phyloP scores from a whole-genome alignment of 169 alveolate genomes.

The Plasmodium malariae region DNA sequence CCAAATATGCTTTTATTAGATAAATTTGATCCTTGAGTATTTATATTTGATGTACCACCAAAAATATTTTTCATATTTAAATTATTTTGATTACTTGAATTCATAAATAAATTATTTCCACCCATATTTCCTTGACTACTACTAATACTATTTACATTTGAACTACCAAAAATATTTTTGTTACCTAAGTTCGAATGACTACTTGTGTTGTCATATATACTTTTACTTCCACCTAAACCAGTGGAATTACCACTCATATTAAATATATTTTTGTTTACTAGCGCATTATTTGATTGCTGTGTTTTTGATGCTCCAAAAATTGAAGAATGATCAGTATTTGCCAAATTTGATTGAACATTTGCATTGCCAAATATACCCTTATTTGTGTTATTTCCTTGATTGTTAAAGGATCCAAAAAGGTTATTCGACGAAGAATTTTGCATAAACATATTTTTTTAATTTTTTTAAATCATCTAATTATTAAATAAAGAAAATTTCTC shows the following conservation, averaged over 20 bases:
- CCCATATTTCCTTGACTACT: constrained; percentile 47
- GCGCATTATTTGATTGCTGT: constrained; percentile 56
- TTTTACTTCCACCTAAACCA: constrained; percentile 27
- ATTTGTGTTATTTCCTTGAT: constrained; percentile 59
- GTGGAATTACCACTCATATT: constrained; percentile 14
- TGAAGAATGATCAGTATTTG: constrained; percentile 33
- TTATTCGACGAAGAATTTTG: constrained; percentile 59
- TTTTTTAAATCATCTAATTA: constrained; percentile 7
- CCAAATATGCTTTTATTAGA: constrained; percentile 69
- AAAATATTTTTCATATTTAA: constrained; percentile 54
- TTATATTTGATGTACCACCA: constrained; percentile 58
- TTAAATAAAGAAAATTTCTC: background rate
- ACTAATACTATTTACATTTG: constrained; percentile 21
- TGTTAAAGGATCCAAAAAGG: constrained; percentile 57
- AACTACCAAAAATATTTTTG: constrained; percentile 57
- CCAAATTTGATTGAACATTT: constrained; percentile 17
- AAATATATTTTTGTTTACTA: constrained; percentile 53
- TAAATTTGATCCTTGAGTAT: constrained; percentile 65
- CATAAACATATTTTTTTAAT: constrained; percentile 66
- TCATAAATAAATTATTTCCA: constrained; percentile 65
- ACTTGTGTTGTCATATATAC: constrained; percentile 61
- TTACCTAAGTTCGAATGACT: constrained; percentile 40
- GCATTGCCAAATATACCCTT: constrained; percentile 69
- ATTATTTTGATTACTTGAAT: constrained; percentile 63
- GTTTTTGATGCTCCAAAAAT: constrained; percentile 65